A percentile compares a stretch with the other conserved stretches of the same genome.
These are phyloP conservation scores for Inga leiocalycina DNA, from an alignment of 306 rosid species.

Conservation along the genomic window DNA sequence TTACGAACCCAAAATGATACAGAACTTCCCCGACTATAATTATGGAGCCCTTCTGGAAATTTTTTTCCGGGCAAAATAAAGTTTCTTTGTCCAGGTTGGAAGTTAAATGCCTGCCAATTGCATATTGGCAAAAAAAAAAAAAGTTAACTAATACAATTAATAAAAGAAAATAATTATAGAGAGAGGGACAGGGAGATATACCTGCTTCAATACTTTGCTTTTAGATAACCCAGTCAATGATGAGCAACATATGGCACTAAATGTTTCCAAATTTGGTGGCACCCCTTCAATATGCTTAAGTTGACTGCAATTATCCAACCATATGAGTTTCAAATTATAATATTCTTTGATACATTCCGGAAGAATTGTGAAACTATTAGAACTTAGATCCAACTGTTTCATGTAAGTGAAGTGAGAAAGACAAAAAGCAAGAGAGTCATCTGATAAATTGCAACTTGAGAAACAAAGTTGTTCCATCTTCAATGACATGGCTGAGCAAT, in stretches of 20 bases:
- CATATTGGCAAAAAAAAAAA: not conserved
- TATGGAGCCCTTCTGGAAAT: not conserved
- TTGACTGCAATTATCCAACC: not conserved
- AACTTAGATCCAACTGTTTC: too few relatives aligned
- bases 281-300: not conserved
- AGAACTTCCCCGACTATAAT: not conserved
- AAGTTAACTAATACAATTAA: not conserved
- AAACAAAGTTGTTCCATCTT: not conserved
- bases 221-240: not conserved
- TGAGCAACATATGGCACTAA: not conserved
- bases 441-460: too few relatives aligned
- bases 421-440: too few relatives aligned
- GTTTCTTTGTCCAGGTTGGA: too few relatives aligned
- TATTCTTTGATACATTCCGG: too few relatives aligned
- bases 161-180: not conserved
- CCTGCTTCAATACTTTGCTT: slow-evolving; percentile 14
- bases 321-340: too few relatives aligned
- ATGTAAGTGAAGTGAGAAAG: too few relatives aligned
- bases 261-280: not conserved
- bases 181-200: too few relatives aligned
- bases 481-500: not conserved
- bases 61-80: not conserved
- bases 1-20: not conserved
- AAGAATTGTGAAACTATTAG: too few relatives aligned
- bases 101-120: not conserved